Evolutionary conservation across 139 green algal genomes (phyloP), one percentile per base, ranked within the genome.

Genomic region (Spirogloea muscicola): DNA sequence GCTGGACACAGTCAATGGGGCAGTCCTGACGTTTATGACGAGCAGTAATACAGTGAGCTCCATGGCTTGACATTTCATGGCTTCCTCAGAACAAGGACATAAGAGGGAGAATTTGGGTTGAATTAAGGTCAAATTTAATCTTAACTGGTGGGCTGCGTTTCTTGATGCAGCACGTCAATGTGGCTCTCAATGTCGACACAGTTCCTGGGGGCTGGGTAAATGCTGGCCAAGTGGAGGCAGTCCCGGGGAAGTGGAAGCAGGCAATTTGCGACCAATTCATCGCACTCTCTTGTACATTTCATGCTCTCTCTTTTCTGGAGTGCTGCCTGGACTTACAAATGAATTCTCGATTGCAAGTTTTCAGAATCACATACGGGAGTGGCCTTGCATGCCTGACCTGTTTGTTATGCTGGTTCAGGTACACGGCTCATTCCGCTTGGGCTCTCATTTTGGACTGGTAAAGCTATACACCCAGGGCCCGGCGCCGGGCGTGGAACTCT

Each of bases 401-500:
- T n/a, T n/a, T n/a, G n/a, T n/a, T n/a, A n/a, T 76, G 48, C 49
- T 55, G 55, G 41, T n/a, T n/a, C n/a, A n/a, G n/a, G n/a, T n/a
- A n/a, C n/a, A n/a, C n/a, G 67, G 67, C 33, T 76, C 67, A 7
- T 76, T 76, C 46, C 49, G 67, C n/a, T 39, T 76, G 6, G 67
- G 66, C 49, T 33, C 33, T 9, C n/a, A 44, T 31, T 18, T 48
- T 39, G 5, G n/a, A 27, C 21, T 36, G 5, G 67, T 42, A 5
- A 68, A 46, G 58, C n/a, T 77, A 7, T 77, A 77, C 37, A 36
- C 58, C 21, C 55, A 77, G 44, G 55, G 69, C 42, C 42, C 69
- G 16, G 29, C 21, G 55, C 55, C 69, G 41, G 69, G 69, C 44
- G 69, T 77, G 21, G 60, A 70, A 36, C 34, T 77, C 18, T 70